A percentile compares a stretch with the other conserved stretches of the same genome.
phyloP scores from a whole-genome alignment of 2,329 filamentous ascomycete species.

The Gaeumannomyces tritici region DNA sequence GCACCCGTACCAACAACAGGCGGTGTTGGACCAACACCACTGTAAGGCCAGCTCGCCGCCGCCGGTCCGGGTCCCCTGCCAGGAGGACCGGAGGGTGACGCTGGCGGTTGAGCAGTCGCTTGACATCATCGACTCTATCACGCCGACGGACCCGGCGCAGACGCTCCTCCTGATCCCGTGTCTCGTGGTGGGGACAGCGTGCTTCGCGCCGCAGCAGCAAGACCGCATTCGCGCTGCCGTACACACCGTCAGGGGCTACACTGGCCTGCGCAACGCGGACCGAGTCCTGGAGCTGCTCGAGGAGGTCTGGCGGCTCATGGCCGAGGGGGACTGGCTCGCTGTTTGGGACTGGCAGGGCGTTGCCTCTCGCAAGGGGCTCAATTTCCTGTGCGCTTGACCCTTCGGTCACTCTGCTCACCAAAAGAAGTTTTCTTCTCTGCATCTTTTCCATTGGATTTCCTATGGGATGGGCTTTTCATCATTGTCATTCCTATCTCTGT shows the following conservation, averaged over 20 bases:
- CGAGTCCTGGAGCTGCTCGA: constrained; percentile 43
- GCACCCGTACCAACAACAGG: neutral
- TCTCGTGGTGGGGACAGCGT: constrained; percentile 50
- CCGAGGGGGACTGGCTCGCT: constrained; percentile 42
- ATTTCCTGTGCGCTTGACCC: constrained; percentile 40
- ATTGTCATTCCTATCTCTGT: too few relatives aligned
- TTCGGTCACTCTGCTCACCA: too few relatives aligned
- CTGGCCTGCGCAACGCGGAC: constrained; percentile 49
- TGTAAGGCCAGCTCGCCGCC: constrained; percentile 30
- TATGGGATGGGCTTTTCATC: too few relatives aligned
- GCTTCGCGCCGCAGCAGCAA: constrained; percentile 42
- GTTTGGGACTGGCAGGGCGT: constrained; percentile 58
- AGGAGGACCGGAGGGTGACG: constrained; percentile 42
- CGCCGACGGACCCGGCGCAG: constrained; percentile 47
- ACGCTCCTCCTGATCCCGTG: constrained; percentile 51
- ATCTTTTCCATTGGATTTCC: too few relatives aligned
- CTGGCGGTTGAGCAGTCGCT: constrained; percentile 48
- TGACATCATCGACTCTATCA: constrained; percentile 42
- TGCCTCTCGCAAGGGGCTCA: constrained; percentile 40
- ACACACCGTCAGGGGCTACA: constrained; percentile 44
- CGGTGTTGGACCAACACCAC: neutral
- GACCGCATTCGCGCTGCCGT: constrained; percentile 41
- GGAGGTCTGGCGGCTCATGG: constrained; percentile 51
- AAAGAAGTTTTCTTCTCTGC: too few relatives aligned
- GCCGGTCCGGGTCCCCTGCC: constrained; percentile 34